Evolutionary conservation across 2,329 filamentous ascomycete species (phyloP), one percentile per base, ranked within the genome.

Genomic region (Aspergillus latus): DNA sequence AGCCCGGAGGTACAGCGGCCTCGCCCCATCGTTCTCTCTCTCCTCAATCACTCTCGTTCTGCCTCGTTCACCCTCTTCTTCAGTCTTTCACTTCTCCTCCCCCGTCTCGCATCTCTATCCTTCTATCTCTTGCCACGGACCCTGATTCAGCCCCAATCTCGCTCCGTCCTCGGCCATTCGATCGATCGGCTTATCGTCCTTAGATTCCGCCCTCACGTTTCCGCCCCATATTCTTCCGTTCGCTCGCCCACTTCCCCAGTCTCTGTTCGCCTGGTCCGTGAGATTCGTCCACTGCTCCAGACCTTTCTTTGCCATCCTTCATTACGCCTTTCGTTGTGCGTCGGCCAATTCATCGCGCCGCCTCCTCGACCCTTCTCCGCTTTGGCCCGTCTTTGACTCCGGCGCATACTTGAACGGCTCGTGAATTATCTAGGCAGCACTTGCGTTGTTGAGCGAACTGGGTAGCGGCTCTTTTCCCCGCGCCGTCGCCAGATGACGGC

Each of bases 401-500:
- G 56, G 58, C 58, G 54, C 59, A 60, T 59, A 47, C 50, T 49
- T 56, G 45, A 56, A 49, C 49, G 37, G 34, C 44, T 53, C 50
- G 57, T 54, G 53, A 50, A 57, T 55, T 51, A 49, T 43, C 45
- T 47, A 51, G 56, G 51, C 55, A 52, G 32, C 49, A 52, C 53
- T 49, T 46, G 59, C 56, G 43, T 45, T 46, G 30, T 54, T 51
- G 58, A 62, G 62, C 59, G 53, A 57, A 60, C 62, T 62, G 57
- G 49, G 54, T 52, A 50, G 58, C 59, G 57, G 62, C 59, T 63
- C 63, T 48, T 57, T 59, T 49, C 47, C 46, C 58, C 56, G 54
- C 55, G 37, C 44, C 55, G 56, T 53, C 57, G 53, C 64, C 64
- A 64, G 64, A 70, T 71, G 71, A 71, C 55, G 62, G 57, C 61